Percentiles rank a stretch among this genome's conserved stretches.
phyloP scores from a whole-genome alignment of 2,329 filamentous ascomycete genomes.

The Ophiostoma populinum region DNA sequence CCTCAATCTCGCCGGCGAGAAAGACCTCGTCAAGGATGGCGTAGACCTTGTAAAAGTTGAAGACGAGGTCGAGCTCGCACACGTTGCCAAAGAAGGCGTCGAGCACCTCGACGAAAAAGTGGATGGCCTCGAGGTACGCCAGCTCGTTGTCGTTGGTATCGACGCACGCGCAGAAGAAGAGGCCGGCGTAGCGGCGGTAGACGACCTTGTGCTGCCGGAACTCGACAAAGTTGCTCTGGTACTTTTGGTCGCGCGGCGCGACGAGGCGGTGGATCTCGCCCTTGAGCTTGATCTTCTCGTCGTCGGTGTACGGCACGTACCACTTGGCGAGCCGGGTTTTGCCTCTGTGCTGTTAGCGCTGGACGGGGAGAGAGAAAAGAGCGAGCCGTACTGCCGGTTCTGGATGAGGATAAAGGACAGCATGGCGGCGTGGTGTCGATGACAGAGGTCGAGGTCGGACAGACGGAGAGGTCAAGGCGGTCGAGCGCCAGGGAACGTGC shows the following conservation, averaged over 20 bases:
- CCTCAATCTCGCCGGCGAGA: conserved; percentile 91
- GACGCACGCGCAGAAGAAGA: conserved; percentile 98
- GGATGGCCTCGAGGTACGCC: conserved; percentile 90
- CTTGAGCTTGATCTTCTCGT: conserved; percentile 98
- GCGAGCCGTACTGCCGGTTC: conserved; percentile 53
- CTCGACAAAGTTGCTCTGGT: conserved; percentile 99
- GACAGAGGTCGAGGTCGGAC: background rate
- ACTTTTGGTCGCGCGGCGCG: conserved; percentile 93
- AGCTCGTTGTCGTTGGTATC: conserved; percentile 98
- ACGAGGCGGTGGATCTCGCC: conserved; percentile 98
- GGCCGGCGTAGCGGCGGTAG: conserved; percentile 88
- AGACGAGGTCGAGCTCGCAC: conserved; percentile 85
- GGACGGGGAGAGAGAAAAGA: background rate
- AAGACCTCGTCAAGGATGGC: conserved; percentile 98
- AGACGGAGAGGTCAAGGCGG: too few species aligned
- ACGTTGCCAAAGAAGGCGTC: conserved; percentile 99
- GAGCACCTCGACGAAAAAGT: conserved; percentile 98
- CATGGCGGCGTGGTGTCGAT: conserved; percentile 30
- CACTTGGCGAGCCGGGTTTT: conserved; percentile 97
- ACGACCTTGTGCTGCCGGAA: conserved; percentile 90
- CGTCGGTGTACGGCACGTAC: conserved; percentile 97
- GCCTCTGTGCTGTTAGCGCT: conserved; percentile 41
- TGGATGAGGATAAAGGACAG: conserved; percentile 83
- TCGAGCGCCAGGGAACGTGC: too few species aligned
- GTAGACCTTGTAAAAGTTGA: conserved; percentile 79